A percentile compares a stretch with the other conserved stretches of the same genome.
These are phyloP conservation scores for Neurospora sp. DNA, from an alignment of 495 filamentous ascomycete species.

Conservation along the genomic window DNA sequence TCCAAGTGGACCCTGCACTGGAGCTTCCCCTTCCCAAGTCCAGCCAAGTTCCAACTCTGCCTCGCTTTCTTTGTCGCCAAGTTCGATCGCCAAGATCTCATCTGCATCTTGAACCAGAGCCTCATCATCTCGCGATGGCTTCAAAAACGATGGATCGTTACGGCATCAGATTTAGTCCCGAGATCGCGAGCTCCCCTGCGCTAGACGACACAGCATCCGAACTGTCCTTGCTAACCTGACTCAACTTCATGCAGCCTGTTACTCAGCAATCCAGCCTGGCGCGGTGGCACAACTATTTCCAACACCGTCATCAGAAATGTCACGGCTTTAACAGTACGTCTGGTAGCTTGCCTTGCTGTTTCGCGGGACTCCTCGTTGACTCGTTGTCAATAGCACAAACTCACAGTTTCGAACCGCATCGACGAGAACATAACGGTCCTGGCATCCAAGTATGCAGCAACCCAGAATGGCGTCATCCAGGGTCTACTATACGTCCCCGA, in stretches of 20 bases:
- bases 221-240: not conserved
- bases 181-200: not conserved
- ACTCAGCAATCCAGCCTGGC: conserved; percentile 38
- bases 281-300: conserved; percentile 28
- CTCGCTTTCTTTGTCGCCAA: not conserved
- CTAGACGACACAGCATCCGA: not conserved
- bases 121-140: not conserved
- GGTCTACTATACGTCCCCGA: conserved; percentile 80
- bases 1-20: not conserved
- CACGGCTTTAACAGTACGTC: conserved; percentile 36
- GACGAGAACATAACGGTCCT: conserved; percentile 58
- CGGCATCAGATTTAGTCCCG: not conserved
- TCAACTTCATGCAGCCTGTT: conserved; percentile 26
- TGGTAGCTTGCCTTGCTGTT: not conserved
- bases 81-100: not conserved
- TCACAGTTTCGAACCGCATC: conserved; percentile 47
- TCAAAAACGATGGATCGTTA: not conserved
- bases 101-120: not conserved
- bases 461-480: conserved; percentile 43
- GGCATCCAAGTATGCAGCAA: conserved; percentile 47
- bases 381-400: not conserved
- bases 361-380: not conserved
- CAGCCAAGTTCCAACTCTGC: not conserved
- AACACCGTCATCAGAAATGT: conserved; percentile 40
- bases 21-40: not conserved